Evolutionary conservation across 2,329 filamentous ascomycete species (phyloP), one percentile per base, ranked within the genome.

Genomic region (Xylaria sp.): DNA sequence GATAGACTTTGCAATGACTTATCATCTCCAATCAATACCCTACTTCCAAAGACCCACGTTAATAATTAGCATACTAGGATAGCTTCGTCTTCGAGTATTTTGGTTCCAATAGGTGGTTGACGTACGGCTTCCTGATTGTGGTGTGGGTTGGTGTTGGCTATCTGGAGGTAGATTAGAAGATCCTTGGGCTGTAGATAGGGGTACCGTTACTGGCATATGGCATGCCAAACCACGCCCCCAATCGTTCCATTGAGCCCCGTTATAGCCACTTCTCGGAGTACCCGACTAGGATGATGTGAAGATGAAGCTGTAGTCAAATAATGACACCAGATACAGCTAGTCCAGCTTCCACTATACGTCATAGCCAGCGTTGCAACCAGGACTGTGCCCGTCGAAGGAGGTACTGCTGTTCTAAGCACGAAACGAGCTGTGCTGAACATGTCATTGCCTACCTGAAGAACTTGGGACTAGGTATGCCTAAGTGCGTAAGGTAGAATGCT

Each of bases 321-420:
- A 26, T 19, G 49, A 42, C 50, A 55, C 47, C 39, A 22, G 26
- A 22, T 11, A 44, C 38, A 20, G 43, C 39, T n/a, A 51, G 19
- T 38, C 39, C 45, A 52, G 29, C 44, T 52, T 53, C 7, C 18
- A 20, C 24, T 48, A 20, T 44, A 41, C 44, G 47, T 58, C 48
- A 47, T 50, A 57, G 40, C 44, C 19, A 18, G 37, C 19, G 17
- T 39, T 22, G 44, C 9, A 18, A 54, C 21, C n/a, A 20, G 40
- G 41, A 37, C 26, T 46, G 39, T n/a, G 19, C 22, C 22, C 46
- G 40, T 21, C 44, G 43, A 50, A 8, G 53, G 42, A 24, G 29
- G 21, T 39, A 45, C 20, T 24, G 34, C 48, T 54, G 37, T 43
- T 47, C 19, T 8, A 45, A 42, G 34, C 37, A 50, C 39, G 8